Base-by-base conservation (phyloP, 2,329 filamentous ascomycete genomes). In the Botrytis galanthina region DNA sequence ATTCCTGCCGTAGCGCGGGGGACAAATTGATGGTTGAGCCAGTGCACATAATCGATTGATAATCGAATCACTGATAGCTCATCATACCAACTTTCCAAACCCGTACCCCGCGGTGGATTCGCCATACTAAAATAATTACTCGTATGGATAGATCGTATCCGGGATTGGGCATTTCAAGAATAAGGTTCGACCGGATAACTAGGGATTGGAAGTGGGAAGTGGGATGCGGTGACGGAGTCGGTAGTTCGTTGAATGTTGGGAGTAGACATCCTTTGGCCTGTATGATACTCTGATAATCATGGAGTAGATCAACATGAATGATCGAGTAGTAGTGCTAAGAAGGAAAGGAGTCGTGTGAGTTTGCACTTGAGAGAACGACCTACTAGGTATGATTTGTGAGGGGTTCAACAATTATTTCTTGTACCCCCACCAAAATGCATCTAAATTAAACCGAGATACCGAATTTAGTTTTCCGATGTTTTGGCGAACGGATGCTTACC, bases 71-170 rank as follows among this genome's bases (percentile, higher is more conserved):
- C 44, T 35, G 44, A 66, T 22, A 57, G 70, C 70, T 66, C 69
- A 54, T 48, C 35, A 32, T 70, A 20, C 22, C 18, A 32, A 70
- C 60, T 42, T 29, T 16, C 60, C 42, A 48, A 57, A 66, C 44
- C 29, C 46, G 69, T 71, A 71, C 68, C 68, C 68, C 57, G 57
- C 68, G 68, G 29, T 62, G 42, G 46, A 54, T 67, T 67, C 46
- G 20, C 63, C 26, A 67, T 29, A n/a, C 29, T 37, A 66, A 51
- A 12, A 66, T 37, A n/a, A n/a, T 66, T 66, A n/a, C n/a, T n/a
- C n/a, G n/a, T n/a, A 37, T 67, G 63, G 63, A 70, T 37, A 70
- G 68, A 61, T 35, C 57, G 32, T 37, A 26, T 63, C 59, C 69
- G 69, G 69, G 35, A 54, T 71, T 44, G 59, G 69, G 14, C 46